Evolutionary conservation across 768 basidiomycete species (phyloP).

Genomic region (Mycena venus): DNA sequence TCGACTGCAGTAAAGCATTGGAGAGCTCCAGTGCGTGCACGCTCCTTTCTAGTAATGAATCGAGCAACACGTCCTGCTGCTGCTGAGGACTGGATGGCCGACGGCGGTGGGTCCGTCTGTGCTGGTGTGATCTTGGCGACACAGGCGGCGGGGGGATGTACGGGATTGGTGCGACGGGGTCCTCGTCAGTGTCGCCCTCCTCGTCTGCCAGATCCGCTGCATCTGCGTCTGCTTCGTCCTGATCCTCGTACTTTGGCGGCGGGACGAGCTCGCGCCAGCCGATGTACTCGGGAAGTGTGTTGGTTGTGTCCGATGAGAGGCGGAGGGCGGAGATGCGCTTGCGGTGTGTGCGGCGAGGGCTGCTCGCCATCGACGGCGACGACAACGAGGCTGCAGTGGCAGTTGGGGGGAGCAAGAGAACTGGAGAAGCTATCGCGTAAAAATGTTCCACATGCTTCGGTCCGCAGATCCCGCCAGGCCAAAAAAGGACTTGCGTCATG

Average conservation of each 20-base stretch:
- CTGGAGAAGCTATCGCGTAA: too few species aligned
- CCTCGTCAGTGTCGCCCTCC: too few species aligned
- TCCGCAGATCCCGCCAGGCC: too few species aligned
- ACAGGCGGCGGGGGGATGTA: slow-evolving; percentile 48
- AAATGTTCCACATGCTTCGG: too few species aligned
- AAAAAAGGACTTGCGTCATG: too few species aligned
- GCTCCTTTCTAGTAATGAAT: slow-evolving; percentile 84
- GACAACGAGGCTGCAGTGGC: too few species aligned
- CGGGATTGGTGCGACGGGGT: slow-evolving; percentile 55
- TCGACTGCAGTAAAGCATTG: slow-evolving; percentile 81
- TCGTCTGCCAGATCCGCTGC: too few species aligned
- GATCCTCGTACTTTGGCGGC: slow-evolving; percentile 31
- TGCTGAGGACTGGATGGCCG: slow-evolving; percentile 42
- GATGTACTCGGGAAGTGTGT: slow-evolving; percentile 76
- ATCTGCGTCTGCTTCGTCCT: slow-evolving; percentile 64
- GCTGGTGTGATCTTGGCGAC: slow-evolving; percentile 39
- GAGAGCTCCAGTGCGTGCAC: slow-evolving; percentile 91
- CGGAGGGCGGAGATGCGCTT: slow-evolving; percentile 70
- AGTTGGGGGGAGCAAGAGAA: too few species aligned
- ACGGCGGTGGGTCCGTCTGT: slow-evolving; percentile 41
- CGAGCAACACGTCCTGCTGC: slow-evolving; percentile 71
- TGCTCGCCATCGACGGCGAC: neutral
- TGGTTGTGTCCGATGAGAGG: slow-evolving; percentile 76
- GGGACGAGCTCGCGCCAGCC: slow-evolving; percentile 26
- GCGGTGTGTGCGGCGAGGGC: slow-evolving; percentile 57